Evolutionary conservation across 768 basidiomycete species (phyloP), one percentile per base, ranked within the genome.

Genomic region (Mrakia frigida): DNA sequence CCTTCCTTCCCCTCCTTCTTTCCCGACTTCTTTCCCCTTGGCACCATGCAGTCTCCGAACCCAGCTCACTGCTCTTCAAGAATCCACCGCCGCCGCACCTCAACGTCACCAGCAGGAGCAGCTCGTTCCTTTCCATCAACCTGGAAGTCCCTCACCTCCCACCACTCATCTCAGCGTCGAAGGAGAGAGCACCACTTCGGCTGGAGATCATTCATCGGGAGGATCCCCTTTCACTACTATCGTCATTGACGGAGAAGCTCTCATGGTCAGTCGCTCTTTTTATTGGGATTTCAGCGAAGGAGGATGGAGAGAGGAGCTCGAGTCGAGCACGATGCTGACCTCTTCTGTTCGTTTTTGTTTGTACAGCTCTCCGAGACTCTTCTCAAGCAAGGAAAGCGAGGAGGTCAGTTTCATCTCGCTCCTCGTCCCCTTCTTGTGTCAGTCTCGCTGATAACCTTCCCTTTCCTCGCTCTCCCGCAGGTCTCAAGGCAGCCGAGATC

Each of bases 321-420:
- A 10, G 1, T 25, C 18, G 46, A 50, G 52, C 21, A 4, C 53
- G 56, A 56, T n/a, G 10, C 56, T 28, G 56, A 56, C 56, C 7
- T 25, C 0, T 56, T 28, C 56, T 50, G 46, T 21, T 50, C 16
- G 3, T 14, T 50, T 7, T 18, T 4, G 43, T 18, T 7, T 46
- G 7, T 5, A 28, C 56, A 56, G 56, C 56, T 56, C 56, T n/a
- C 25, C 28, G 56, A 56, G 10, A n/a, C 56, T 25, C 56, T 56
- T n/a, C 56, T 56, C 56, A 56, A 56, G 56, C 56, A 56, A 14
- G 56, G 56, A n/a, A 56, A 56, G 56, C 56, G 56, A 56, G 56
- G 56, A 56, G 56, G 56, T 56, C 10, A 7, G 56, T 56, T 6
- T 28, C n/a, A 4, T 18, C 2, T 56, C 28, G 2, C 9, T 56